Conservation (phyloP, 2,329 filamentous ascomycete genomes). For the Clonostachys byssicola region DNA sequence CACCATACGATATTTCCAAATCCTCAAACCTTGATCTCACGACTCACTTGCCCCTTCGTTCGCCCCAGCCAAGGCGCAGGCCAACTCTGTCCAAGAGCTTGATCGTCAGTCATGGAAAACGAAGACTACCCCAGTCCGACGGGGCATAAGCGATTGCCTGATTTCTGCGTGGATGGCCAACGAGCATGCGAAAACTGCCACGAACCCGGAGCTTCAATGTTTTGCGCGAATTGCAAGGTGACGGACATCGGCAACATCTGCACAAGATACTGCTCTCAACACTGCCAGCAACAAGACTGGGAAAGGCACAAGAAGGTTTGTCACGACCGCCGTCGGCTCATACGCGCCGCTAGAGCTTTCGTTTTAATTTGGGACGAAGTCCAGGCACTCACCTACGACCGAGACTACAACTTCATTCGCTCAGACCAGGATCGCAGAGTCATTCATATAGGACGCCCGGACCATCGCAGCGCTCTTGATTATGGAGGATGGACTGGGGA, state of each 20-base stretch:
- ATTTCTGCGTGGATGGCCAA: too few relatives aligned
- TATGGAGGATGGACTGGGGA: not conserved
- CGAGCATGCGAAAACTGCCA: not conserved
- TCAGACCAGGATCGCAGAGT: too few relatives aligned
- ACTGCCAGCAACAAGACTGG: not conserved
- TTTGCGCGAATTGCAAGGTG: not conserved
- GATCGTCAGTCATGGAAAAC: too few relatives aligned
- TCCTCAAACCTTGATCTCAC: too few relatives aligned
- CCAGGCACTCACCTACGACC: not conserved
- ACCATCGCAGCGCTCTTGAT: not conserved
- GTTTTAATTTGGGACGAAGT: not conserved
- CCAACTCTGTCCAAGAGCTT: too few relatives aligned
- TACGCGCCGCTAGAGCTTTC: not conserved
- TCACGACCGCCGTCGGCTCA: not conserved
- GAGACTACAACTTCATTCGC: too few relatives aligned
- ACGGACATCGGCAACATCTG: not conserved
- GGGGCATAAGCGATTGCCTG: too few relatives aligned
- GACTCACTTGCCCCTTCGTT: too few relatives aligned
- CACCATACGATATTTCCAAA: too few relatives aligned
- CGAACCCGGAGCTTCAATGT: not conserved
- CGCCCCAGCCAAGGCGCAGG: too few relatives aligned
- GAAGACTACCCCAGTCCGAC: too few relatives aligned
- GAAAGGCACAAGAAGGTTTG: not conserved
- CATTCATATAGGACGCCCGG: not conserved
- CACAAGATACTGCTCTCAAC: not conserved